phyloP scores from a whole-genome alignment of 148 eudicot genomes.

The Vaccinium vitisidaea region DNA sequence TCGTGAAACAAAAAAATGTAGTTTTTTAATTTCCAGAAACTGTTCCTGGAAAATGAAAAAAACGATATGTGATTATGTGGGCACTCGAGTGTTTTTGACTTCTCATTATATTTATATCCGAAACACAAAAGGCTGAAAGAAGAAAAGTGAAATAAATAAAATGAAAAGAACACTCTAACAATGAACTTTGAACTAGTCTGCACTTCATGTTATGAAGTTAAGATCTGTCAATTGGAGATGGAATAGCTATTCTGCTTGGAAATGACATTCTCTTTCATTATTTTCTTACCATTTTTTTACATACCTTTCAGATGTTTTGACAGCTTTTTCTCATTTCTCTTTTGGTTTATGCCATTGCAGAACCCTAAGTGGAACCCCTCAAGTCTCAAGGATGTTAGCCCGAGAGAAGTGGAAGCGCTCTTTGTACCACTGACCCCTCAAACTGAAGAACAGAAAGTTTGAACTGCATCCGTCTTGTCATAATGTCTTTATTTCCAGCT shows the following conservation, averaged over 20 bases:
- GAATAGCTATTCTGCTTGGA: background rate
- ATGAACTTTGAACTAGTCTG: background rate
- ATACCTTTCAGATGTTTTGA: background rate
- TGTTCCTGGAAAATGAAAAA: background rate
- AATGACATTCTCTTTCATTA: background rate
- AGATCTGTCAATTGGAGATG: background rate
- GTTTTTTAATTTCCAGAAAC: background rate
- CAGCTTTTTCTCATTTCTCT: background rate
- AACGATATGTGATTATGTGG: background rate
- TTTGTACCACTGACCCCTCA: slow-evolving; percentile 56
- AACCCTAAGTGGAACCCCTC: slow-evolving; percentile 88
- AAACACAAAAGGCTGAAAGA: background rate
- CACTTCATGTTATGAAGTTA: background rate
- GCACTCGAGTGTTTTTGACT: background rate
- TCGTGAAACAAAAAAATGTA: background rate
- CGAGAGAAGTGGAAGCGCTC: slow-evolving; percentile 60
- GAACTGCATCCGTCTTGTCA: background rate
- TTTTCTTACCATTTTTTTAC: background rate
- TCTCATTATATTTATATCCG: background rate
- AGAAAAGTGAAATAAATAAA: background rate
- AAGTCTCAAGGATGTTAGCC: slow-evolving; percentile 59
- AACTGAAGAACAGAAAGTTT: slow-evolving; percentile 52
- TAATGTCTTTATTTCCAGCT: background rate
- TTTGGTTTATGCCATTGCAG: slow-evolving; percentile 36
- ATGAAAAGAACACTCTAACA: background rate